Evolutionary conservation across 148 eudicot species (phyloP), one percentile per base, ranked within the genome.

Genomic region (Vaccinium vitisidaea): DNA sequence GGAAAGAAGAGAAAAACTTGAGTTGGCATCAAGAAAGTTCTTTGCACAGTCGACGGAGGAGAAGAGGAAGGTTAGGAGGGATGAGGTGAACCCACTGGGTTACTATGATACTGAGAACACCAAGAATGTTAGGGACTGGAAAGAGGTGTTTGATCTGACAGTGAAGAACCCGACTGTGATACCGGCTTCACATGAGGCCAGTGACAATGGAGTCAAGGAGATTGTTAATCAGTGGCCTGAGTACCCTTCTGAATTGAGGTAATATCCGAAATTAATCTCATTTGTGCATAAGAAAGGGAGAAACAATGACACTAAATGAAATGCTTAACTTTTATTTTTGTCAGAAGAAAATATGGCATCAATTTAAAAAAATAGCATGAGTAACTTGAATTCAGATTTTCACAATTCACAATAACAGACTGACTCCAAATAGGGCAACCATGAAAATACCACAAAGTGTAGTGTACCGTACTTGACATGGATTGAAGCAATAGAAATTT

Each of bases 81-180:
- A 85, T 81, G 91, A 89, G 83, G 82, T 12, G 32, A 89, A 90
- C 23, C 89, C 92, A 7, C 18, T 82, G 85, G 93, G 93, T 11
- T 91, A 86, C 71, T 87, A 92, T 55, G 92, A 90, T 8, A 54
- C 89, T 50, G 92, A 91, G 84, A 87, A 80, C 3, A 92, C 92
- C 21, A 89, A 84, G 82, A 90, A 92, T 74, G 90, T 92, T 16
- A 83, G 89, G 48, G 94, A 92, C 18, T 92, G 92, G 94, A 92
- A 92, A 83, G 87, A 92, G 74, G 90, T 92, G 23, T 89, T 90
- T 69, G 92, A 91, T 85, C 81, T 87, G 46, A 78, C 84, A 32
- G 87, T 80, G 14, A 83, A 75, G 63, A 84, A 80, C 9, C 88
- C 87, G 11, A 83, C 83, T 16, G 55, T 87, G n/a, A 56, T 89